phyloP scores from a whole-genome alignment of 2,329 filamentous ascomycete species.

The Epichloe scottii region DNA sequence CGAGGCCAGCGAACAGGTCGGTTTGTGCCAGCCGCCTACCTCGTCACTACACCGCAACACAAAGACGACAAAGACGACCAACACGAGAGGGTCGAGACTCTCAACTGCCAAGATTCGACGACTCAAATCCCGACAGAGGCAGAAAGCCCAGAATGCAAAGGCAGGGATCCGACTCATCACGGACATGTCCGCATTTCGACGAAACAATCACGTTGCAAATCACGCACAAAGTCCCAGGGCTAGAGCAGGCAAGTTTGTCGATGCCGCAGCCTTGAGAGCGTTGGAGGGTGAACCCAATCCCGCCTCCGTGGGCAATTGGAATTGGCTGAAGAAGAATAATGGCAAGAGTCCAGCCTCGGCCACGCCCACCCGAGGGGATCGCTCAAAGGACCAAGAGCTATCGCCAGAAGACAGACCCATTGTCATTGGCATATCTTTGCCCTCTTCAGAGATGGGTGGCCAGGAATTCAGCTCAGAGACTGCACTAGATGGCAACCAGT shows the following conservation, averaged over 20 bases:
- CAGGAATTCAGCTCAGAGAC: constrained; percentile 36
- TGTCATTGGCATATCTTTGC: constrained; percentile 57
- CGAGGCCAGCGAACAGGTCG: constrained; percentile 24
- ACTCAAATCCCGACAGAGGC: constrained; percentile 46
- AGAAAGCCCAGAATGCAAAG: constrained; percentile 47
- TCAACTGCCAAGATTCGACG: constrained; percentile 30
- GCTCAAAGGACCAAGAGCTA: constrained; percentile 31
- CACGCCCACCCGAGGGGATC: constrained; percentile 15
- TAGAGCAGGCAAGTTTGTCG: constrained; percentile 36
- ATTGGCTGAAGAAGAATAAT: constrained; percentile 37
- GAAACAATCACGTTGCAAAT: constrained; percentile 25
- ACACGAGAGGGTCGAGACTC: constrained; percentile 19
- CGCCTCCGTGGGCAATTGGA: constrained; percentile 43
- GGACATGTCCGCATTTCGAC: constrained; percentile 45
- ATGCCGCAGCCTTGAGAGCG: constrained; percentile 46
- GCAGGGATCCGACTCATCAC: constrained; percentile 59
- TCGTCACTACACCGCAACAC: constrained; percentile 8
- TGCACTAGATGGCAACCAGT: constrained; percentile 27
- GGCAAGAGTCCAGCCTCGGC: constrained; percentile 16
- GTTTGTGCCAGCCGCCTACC: constrained; percentile 6
- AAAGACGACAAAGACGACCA: constrained; percentile 7
- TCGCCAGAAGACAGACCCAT: constrained; percentile 61
- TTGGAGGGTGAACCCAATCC: constrained; percentile 43
- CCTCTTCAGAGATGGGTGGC: constrained; percentile 27
- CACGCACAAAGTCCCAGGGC: constrained; percentile 18